Evolutionary conservation across 768 basidiomycete species (phyloP).

Genomic region (Amanita phalloides): DNA sequence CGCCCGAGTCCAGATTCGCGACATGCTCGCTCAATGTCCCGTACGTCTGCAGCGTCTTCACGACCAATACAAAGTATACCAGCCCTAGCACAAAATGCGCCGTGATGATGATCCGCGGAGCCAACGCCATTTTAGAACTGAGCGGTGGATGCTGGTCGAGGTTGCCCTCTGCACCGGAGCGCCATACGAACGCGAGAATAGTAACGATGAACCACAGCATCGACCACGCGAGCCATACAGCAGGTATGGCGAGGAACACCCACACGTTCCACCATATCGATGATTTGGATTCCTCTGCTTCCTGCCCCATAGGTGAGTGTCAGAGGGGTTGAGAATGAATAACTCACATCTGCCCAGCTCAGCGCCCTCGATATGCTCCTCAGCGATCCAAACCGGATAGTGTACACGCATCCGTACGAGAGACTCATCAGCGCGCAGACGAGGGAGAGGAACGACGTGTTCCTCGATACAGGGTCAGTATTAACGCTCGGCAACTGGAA

Average conservation of each 20-base stretch:
- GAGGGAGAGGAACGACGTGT: slow-evolving; percentile 44
- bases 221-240: slow-evolving; percentile 66
- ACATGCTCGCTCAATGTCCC: slow-evolving; percentile 16
- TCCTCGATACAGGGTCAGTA: slow-evolving; percentile 43
- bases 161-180: slow-evolving; percentile 42
- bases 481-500: slow-evolving; percentile 30
- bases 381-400: slow-evolving; percentile 55
- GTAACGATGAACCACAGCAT: slow-evolving; percentile 55
- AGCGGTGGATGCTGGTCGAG: slow-evolving; percentile 23
- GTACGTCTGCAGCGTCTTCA: slow-evolving; percentile 52
- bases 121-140: slow-evolving; percentile 27
- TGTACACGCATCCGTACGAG: slow-evolving; percentile 54
- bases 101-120: slow-evolving; percentile 46
- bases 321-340: too few relatives aligned
- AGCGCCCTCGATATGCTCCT: slow-evolving; percentile 49
- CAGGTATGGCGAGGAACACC: slow-evolving; percentile 37
- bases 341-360: slow-evolving; percentile 56
- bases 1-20: too few relatives aligned
- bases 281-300: slow-evolving; percentile 35
- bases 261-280: slow-evolving; percentile 26
- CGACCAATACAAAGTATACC: slow-evolving; percentile 49
- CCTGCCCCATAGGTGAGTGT: slow-evolving; percentile 23
- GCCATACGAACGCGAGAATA: slow-evolving; percentile 65
- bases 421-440: slow-evolving; percentile 52
- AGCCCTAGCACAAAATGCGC: slow-evolving; percentile 44